Evolutionary conservation across 305 asterid genomes (phyloP), one percentile per base, ranked within the genome.

Genomic region (Ruellia speciosa): DNA sequence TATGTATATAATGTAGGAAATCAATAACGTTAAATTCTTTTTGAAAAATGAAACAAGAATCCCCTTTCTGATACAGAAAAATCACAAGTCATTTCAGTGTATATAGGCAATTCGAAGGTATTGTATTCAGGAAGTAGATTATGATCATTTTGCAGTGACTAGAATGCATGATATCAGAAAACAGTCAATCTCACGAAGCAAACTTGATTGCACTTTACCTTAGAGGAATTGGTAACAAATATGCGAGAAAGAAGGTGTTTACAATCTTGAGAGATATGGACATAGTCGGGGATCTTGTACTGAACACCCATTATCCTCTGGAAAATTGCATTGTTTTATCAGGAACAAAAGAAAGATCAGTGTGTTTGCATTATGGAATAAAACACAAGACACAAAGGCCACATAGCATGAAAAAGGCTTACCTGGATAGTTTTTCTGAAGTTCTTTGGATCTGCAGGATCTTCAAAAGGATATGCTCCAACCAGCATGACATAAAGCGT

Each of bases 391-490:
- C 2, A 24, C 31, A 24, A 24, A 24, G 31, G 31, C 31, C 31
- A 24, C 31, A 24, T 2, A 24, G 31, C 31, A 24, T 24, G 11
- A 13, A 67, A 54, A 52, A 59, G 47, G 56, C 57, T 67, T 75
- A 82, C 96, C 72, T 88, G 96, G 67, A 90, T 90, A 53, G 96
- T 88, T 79, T 88, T 85, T 81, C 93, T 79, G 79, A 90, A 90
- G 79, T 88, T 90, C 78, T 84, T 90, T 15, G 95, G 93, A 77
- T 90, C 98, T 59, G 85, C 94, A 72, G 78, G 93, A 67, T 90
- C 98, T 78, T 90, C 98, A 63, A 90, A 90, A 61, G 98, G 98
- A 72, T 90, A 90, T 57, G 98, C 98, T 55, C 98, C 96, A 49
- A 90, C 96, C 63, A 90, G 88, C 98, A 90, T 90, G 60, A 90